Conservation (phyloP, 139 green algal genomes). For the Spirogloea muscicola region DNA sequence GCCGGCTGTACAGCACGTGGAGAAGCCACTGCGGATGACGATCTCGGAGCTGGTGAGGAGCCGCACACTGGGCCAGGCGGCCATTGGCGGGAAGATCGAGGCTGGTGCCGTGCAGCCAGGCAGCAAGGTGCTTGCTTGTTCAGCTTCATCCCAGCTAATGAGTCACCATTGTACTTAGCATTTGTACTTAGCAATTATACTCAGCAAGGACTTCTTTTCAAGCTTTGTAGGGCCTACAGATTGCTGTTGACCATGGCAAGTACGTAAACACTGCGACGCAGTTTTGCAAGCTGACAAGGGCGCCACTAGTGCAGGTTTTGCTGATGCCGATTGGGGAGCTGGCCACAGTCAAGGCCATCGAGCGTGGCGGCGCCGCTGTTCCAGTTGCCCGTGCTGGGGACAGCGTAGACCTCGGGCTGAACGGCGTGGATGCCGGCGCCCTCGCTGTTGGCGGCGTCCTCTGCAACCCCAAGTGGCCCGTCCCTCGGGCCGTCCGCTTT, state of each 20-base stretch:
- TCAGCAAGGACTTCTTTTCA: too few species aligned
- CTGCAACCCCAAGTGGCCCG: slow-evolving; percentile 71
- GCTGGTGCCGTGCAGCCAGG: slow-evolving; percentile 51
- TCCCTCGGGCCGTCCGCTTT: slow-evolving; percentile 63
- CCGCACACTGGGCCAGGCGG: slow-evolving; percentile 47
- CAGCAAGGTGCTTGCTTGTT: slow-evolving; percentile 20
- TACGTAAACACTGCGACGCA: background rate
- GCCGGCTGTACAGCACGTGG: background rate
- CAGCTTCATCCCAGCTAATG: background rate
- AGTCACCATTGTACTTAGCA: background rate
- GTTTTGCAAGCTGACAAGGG: background rate
- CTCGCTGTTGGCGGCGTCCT: slow-evolving; percentile 59
- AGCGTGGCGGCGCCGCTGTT: slow-evolving; percentile 16
- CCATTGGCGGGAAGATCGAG: slow-evolving; percentile 81
- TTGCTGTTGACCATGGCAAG: background rate
- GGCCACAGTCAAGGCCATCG: slow-evolving; percentile 56
- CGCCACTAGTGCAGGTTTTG: slow-evolving; percentile 56
- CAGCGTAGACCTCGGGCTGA: slow-evolving; percentile 69
- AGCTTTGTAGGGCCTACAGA: too few species aligned
- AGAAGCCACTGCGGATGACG: slow-evolving; percentile 18
- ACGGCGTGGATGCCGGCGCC: slow-evolving; percentile 52
- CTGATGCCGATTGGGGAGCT: slow-evolving; percentile 61
- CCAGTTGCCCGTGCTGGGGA: slow-evolving; percentile 71
- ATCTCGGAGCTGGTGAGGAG: slow-evolving; percentile 35
- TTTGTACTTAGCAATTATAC: too few species aligned